Base-by-base conservation (phyloP, 1,139 yeast genomes). In the Debaryomyces sp. region DNA sequence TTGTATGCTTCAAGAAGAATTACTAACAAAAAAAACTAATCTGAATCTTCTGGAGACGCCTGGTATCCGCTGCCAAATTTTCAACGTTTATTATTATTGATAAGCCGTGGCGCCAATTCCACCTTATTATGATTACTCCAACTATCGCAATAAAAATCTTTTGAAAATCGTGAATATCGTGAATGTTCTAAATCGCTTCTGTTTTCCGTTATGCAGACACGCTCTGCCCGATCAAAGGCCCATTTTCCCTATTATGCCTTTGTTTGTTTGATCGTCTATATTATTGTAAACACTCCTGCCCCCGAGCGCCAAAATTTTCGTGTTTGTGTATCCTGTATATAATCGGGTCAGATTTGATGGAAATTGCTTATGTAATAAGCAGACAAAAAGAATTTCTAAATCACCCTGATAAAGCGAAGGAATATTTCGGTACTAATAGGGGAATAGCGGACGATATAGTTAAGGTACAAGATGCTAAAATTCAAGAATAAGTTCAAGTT, bases 401-500 rank as follows among this genome's bases (percentile, higher is more conserved):
- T 22, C 33, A 21, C 37, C 43, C 35, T 22, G 41, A 23, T 37
- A 37, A 37, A 13, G 30, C 18, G 13, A 24, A 23, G 9, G 17
- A 24, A 9, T 15, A 13, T 3, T 21, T n/a, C 15, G 15, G 23
- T 39, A 39, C 13, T 27, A 27, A 27, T 27, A 29, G 29, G 43
- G 24, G 13, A 18, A 24, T 22, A 15, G 30, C 17, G 12, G 15
- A 38, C 23, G 21, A 21, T 22, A 30, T n/a, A 38, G 3, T 18
- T 10, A 29, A 18, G 21, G 17, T 10, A n/a, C 15, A 44, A 24
- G 33, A 75, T 75, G 80, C 64, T 74, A 44, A 75, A 73, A 58
- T 73, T 76, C 60, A 76, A 75, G 56, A 76, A 75, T 57, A 76
- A 76, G 60, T 73, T 76, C 62, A 75, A 73, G 62, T 74, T 76